These are phyloP conservation scores for Sugiyamaella marilandica DNA, from an alignment of 805 yeast species.

Conservation along the genomic window DNA sequence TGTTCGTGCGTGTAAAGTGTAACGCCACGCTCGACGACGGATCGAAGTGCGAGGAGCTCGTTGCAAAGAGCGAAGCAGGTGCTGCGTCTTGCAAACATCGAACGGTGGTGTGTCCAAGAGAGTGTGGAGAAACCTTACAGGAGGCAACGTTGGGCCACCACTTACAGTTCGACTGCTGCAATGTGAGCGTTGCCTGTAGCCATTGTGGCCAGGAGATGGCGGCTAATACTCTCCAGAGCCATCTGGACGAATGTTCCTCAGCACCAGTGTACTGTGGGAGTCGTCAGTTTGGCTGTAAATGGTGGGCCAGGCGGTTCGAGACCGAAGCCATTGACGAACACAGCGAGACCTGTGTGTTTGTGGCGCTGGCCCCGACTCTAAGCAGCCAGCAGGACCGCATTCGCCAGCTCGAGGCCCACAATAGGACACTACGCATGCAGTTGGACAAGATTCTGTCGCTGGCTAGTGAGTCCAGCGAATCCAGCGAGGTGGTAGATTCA, in stretches of 20 bases:
- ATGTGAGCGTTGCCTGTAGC: conserved; percentile 9
- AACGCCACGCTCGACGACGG: conserved; percentile 20
- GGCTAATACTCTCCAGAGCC: conserved; percentile 16
- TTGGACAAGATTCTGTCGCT: conserved; percentile 22
- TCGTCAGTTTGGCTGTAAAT: conserved; percentile 27
- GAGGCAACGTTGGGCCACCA: conserved; percentile 19
- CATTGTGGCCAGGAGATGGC: conserved; percentile 19
- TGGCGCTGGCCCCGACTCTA: conserved; percentile 26
- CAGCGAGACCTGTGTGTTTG: conserved; percentile 24
- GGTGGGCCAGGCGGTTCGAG: conserved; percentile 20
- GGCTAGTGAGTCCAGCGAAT: background rate
- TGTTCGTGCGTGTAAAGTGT: conserved; percentile 38
- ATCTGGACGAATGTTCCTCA: conserved; percentile 20
- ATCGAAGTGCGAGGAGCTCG: conserved; percentile 21
- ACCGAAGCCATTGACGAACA: conserved; percentile 18
- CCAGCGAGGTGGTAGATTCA: conserved; percentile 2
- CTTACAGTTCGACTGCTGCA: conserved; percentile 10
- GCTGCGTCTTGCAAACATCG: conserved; percentile 20
- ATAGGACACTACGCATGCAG: conserved; percentile 28
- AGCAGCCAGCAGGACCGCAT: conserved; percentile 27
- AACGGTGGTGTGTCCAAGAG: conserved; percentile 20
- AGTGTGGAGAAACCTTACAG: conserved; percentile 19
- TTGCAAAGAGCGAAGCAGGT: background rate
- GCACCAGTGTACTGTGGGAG: conserved; percentile 25
- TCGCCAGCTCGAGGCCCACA: conserved; percentile 30